Evolutionary conservation across 1,284 basidiomycete genomes (phyloP).

Genomic region (Boletus holoroseus): DNA sequence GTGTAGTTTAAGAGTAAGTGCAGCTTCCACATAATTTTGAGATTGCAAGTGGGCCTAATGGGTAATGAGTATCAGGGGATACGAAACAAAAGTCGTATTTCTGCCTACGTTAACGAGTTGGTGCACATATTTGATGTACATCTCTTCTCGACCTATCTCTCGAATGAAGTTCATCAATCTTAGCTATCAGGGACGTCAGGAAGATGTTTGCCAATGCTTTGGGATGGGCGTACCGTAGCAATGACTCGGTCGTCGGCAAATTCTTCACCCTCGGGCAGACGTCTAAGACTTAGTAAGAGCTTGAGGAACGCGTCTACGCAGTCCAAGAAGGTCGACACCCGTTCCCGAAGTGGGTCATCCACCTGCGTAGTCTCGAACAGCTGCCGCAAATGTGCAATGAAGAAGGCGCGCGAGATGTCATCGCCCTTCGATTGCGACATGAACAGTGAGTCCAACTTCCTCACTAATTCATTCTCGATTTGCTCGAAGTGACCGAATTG

Average conservation of each 20-base stretch:
- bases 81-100: constrained; percentile 1
- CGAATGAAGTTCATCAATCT: constrained; percentile 90
- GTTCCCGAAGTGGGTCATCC: constrained; percentile 71
- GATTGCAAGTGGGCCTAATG: constrained; percentile 76
- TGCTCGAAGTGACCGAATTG: constrained; percentile 75
- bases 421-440: constrained; percentile 88
- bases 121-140: constrained; percentile 92
- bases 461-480: constrained; percentile 94
- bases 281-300: constrained; percentile 86
- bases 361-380: constrained; percentile 82
- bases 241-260: constrained; percentile 93
- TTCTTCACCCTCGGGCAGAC: constrained; percentile 89
- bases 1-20: constrained; percentile 86
- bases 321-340: constrained; percentile 80
- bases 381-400: constrained; percentile 86
- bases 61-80: constrained; percentile 9
- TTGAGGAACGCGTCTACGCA: constrained; percentile 93
- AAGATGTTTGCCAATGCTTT: background rate
- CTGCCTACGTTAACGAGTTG: constrained; percentile 79
- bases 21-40: constrained; percentile 89
- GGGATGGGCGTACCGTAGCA: constrained; percentile 56
- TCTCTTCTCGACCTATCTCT: constrained; percentile 80
- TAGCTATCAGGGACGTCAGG: constrained; percentile 43
- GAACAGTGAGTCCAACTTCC: constrained; percentile 86
- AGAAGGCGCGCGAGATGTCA: constrained; percentile 87